phyloP scores from a whole-genome alignment of 108 stramenopile species.

The Cyclotella kingstonii region DNA sequence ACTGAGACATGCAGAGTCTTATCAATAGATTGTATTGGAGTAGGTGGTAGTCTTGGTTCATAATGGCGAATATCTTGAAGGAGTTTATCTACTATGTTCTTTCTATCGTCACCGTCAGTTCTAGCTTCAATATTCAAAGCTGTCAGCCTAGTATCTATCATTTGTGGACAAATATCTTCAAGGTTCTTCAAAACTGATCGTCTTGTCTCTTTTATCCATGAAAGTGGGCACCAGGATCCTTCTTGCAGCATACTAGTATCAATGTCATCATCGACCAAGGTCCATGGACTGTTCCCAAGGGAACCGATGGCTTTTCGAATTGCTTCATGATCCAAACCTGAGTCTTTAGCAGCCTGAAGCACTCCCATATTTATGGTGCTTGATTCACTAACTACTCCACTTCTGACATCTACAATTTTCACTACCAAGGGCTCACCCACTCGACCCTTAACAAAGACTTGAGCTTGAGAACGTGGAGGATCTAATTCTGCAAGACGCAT shows the following conservation, averaged over 20 bases:
- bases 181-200: constrained; percentile 54
- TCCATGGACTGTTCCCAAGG: constrained; percentile 57
- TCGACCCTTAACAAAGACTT: constrained; percentile 40
- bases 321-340: constrained; percentile 35
- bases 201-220: constrained; percentile 59
- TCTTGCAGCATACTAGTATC: constrained; percentile 43
- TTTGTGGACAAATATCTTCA: not conserved
- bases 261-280: constrained; percentile 26
- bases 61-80: constrained; percentile 19
- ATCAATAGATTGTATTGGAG: not conserved
- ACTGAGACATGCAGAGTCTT: constrained; percentile 28
- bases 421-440: constrained; percentile 47
- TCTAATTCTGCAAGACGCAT: constrained; percentile 45
- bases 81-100: constrained; percentile 21
- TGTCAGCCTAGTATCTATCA: not conserved
- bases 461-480: constrained; percentile 21
- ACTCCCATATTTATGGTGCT: constrained; percentile 27
- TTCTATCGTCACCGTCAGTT: not conserved
- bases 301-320: constrained; percentile 67
- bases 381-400: constrained; percentile 39
- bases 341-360: constrained; percentile 34
- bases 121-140: not conserved
- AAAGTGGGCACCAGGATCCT: constrained; percentile 58
- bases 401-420: constrained; percentile 27
- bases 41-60: not conserved